Evolutionary conservation across 2,329 filamentous ascomycete species (phyloP).

Genomic region (Diaporthe amygdali): DNA sequence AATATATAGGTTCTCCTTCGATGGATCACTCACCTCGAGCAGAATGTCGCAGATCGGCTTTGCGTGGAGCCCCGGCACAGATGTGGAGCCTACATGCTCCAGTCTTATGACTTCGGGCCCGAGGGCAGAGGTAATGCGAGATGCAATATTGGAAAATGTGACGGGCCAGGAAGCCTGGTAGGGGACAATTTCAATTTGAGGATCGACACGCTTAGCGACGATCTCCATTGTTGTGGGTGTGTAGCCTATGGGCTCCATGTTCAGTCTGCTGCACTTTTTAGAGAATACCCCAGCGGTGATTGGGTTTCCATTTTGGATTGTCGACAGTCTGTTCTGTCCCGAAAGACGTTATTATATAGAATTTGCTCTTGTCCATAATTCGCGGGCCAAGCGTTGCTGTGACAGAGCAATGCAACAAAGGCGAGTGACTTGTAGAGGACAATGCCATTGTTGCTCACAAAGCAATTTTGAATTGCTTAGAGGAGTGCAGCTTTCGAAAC

Average conservation of each 20-base stretch:
- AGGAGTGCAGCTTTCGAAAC: not conserved
- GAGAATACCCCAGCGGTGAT: too few species aligned
- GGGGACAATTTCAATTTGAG: not conserved
- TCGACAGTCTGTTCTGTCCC: too few species aligned
- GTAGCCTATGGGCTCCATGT: not conserved
- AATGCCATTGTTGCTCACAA: not conserved
- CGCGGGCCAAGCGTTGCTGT: not conserved
- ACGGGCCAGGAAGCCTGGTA: not conserved
- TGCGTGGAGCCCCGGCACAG: not conserved
- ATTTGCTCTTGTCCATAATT: not conserved
- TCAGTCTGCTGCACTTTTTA: too few species aligned
- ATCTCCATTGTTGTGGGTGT: not conserved
- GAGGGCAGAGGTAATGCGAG: not conserved
- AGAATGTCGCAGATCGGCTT: constrained; percentile 3
- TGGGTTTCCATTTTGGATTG: too few species aligned
- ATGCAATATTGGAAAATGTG: not conserved
- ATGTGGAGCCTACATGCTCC: not conserved
- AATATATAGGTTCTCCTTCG: not conserved
- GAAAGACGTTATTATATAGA: not conserved
- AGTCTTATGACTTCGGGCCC: not conserved
- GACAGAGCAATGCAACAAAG: not conserved
- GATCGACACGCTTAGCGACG: not conserved
- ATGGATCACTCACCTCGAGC: not conserved
- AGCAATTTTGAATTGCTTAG: not conserved
- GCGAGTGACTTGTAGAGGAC: not conserved